A percentile compares a stretch with the other conserved stretches of the same genome.
Evolutionary conservation across 1,284 basidiomycete genomes (phyloP).

Genomic region (Rugosomyces carneus): DNA sequence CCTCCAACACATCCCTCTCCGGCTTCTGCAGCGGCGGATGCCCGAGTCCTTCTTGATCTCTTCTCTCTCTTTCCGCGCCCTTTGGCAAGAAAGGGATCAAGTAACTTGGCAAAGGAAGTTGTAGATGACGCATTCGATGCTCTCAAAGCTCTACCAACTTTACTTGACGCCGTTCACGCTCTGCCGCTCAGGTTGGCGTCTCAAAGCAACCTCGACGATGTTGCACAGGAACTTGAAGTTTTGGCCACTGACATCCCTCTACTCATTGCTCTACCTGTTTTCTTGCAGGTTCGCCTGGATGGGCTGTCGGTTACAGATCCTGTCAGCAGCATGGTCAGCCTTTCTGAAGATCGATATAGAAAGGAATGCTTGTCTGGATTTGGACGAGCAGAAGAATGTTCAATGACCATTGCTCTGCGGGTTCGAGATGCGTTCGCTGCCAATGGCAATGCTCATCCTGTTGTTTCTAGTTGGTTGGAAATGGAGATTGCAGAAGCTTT

Average conservation of each 20-base stretch:
- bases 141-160: constrained; percentile 45
- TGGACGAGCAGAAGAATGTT: constrained; percentile 69
- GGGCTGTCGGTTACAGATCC: constrained; percentile 26
- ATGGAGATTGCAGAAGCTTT: constrained; percentile 33
- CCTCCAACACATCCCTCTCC: constrained; percentile 35
- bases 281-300: constrained; percentile 45
- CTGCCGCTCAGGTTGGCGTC: constrained; percentile 20
- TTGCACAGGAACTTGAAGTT: constrained; percentile 37
- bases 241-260: constrained; percentile 61
- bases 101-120: constrained; percentile 60
- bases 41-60: constrained; percentile 52
- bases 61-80: constrained; percentile 58
- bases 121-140: constrained; percentile 71
- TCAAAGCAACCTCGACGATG: constrained; percentile 21
- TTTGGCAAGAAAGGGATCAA: constrained; percentile 35
- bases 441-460: constrained; percentile 25
- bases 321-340: constrained; percentile 48
- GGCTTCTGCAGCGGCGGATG: constrained; percentile 48
- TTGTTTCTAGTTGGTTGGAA: constrained; percentile 45
- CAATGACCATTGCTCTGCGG: constrained; percentile 48
- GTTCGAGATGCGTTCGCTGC: constrained; percentile 44
- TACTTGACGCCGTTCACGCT: constrained; percentile 47
- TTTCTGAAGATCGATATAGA: constrained; percentile 59
- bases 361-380: constrained; percentile 65
- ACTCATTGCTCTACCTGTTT: constrained; percentile 60